phyloP scores from a whole-genome alignment of 768 basidiomycete genomes.

The Naganishia antarctica region DNA sequence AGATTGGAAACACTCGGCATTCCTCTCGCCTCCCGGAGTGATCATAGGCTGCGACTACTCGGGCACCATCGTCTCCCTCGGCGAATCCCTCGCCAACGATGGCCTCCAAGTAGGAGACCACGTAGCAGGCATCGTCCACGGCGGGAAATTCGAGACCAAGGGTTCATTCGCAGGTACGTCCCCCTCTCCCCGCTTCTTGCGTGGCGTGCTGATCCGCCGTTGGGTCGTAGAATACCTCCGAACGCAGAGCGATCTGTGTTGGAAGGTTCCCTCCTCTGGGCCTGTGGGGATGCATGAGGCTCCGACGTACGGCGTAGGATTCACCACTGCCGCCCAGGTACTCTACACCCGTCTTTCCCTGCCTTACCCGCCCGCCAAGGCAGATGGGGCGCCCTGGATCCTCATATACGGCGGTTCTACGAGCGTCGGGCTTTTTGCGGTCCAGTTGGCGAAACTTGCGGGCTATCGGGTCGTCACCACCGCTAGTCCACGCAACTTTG shows the following conservation, averaged over 20 bases:
- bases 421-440: conserved; percentile 49
- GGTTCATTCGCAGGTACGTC: conserved; percentile 27
- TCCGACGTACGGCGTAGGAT: conserved; percentile 36
- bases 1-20: conserved; percentile 35
- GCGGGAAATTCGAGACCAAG: conserved; percentile 32
- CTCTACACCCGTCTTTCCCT: conserved; percentile 19
- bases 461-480: conserved; percentile 49
- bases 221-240: conserved; percentile 33
- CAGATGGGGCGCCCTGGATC: conserved; percentile 22
- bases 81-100: conserved; percentile 13
- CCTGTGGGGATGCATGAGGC: conserved; percentile 27
- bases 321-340: conserved; percentile 36
- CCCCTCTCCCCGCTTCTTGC: too few relatives aligned
- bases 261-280: conserved; percentile 32
- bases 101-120: conserved; percentile 32
- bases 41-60: conserved; percentile 39
- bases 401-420: conserved; percentile 46
- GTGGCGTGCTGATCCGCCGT: too few relatives aligned
- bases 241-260: conserved; percentile 29
- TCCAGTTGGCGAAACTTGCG: conserved; percentile 44
- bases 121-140: conserved; percentile 37
- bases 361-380: conserved; percentile 21
- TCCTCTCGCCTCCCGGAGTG: conserved; percentile 22
- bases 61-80: conserved; percentile 34
- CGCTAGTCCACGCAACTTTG: conserved; percentile 49